Evolutionary conservation across 257 asterid genomes (phyloP), one percentile per base, ranked within the genome.

Genomic region (Przewalskia tangutica): DNA sequence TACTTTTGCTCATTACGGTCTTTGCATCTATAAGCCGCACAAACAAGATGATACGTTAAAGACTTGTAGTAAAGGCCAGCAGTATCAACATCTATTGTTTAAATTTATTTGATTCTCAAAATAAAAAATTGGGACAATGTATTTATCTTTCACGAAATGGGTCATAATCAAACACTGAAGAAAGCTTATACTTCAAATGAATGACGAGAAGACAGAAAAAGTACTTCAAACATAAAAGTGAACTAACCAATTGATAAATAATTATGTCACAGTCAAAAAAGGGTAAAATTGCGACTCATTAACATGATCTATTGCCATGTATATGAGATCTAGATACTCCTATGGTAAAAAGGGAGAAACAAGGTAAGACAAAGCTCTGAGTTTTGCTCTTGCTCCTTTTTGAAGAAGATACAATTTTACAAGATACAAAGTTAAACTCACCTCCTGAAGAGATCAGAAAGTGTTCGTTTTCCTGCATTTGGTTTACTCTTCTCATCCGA

Each of bases 401-500:
- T 48, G 40, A 73, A 48, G 44, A 73, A 8, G 44, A 73, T 48
- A 73, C 5, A 50, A 71, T 14, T 62, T 20, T 60, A 59, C 82
- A 77, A 11, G 64, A 77, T 55, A 23, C 34, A 18, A 50, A 60
- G 63, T 80, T 63, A 3, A 23, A 27, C 70, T 81, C 86, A 77
- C 85, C 58, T 81, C 83, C 58, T 86, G 81, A 86, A 86, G n/a
- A 86, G 71, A 78, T 70, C 73, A 18, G 83, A 81, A 77, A 86
- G 85, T 20, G 36, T 82, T 8, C 5, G 8, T 8, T 70, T 68
- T n/a, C 82, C 73, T 27, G 73, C 58, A 34, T 82, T 50, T 36
- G 70, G 60, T 76, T 84, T 54, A 23, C 65, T 56, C 23, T 68
- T 84, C 75, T 55, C 63, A 17, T n/a, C 62, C 46, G 40, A 20